phyloP scores from a whole-genome alignment of 768 basidiomycete genomes.

The Tulasnella sp. region DNA sequence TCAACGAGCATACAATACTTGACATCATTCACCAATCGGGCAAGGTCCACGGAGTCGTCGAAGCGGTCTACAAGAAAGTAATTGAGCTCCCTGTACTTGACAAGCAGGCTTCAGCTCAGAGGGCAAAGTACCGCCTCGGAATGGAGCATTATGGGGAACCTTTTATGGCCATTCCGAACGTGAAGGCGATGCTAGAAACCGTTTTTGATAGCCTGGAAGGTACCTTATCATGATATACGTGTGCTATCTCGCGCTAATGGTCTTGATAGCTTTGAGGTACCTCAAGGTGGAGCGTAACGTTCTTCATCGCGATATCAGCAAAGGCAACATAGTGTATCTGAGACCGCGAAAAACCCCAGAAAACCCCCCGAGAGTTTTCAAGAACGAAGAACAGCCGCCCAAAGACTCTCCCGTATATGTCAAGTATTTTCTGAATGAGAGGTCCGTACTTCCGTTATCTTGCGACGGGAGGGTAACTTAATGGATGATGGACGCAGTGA shows the following conservation, averaged over 20 bases:
- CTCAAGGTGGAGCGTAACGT: neutral
- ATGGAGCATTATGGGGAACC: neutral
- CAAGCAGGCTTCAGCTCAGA: neutral
- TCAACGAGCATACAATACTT: neutral
- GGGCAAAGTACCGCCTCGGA: neutral
- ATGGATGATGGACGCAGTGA: neutral
- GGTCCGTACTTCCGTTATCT: neutral
- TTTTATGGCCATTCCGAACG: neutral
- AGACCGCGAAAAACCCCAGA: neutral
- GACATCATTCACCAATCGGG: neutral
- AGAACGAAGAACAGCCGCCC: neutral
- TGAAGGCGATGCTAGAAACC: neutral
- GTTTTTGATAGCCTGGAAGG: neutral
- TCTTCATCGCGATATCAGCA: conserved; percentile 1
- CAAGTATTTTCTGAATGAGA: neutral
- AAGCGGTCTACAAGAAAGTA: neutral
- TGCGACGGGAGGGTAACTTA: neutral
- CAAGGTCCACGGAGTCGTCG: neutral
- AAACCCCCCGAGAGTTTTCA: neutral
- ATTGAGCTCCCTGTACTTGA: neutral
- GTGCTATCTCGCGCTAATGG: neutral
- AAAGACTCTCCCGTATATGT: neutral
- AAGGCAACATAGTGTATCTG: neutral
- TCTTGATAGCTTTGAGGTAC: neutral
- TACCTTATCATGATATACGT: neutral